Conservation (phyloP, 2,329 filamentous ascomycete species). For the Claviceps spartinae region DNA sequence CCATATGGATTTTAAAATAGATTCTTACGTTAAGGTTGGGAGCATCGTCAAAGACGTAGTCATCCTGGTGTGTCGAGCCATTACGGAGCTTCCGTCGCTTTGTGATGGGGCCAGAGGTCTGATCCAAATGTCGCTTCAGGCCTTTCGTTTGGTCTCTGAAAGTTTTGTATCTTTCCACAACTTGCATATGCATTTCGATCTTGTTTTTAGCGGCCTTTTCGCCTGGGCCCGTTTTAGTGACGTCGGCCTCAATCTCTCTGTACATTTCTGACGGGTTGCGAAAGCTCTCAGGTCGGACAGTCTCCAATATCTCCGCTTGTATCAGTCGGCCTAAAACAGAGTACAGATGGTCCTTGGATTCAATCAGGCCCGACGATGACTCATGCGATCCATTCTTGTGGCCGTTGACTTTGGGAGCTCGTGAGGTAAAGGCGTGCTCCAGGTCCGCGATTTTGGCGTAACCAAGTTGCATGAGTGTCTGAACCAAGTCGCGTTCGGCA, state of each 20-base stretch:
- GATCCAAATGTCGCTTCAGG: conserved; percentile 38
- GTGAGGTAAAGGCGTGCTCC: conserved; percentile 43
- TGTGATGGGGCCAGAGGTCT: conserved; percentile 22
- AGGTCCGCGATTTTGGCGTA: conserved; percentile 62
- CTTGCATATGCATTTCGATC: conserved; percentile 42
- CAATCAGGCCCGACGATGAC: conserved; percentile 22
- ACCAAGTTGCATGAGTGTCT: conserved; percentile 62
- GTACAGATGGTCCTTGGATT: conserved; percentile 35
- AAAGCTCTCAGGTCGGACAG: conserved; percentile 43
- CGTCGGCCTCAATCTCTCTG: conserved; percentile 48
- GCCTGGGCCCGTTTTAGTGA: conserved; percentile 34
- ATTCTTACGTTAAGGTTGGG: conserved; percentile 39
- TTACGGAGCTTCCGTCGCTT: conserved; percentile 45
- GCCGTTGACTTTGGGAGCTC: conserved; percentile 22
- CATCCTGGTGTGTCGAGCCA: conserved; percentile 21
- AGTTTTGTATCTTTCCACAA: conserved; percentile 39
- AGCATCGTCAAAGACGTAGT: conserved; percentile 22
- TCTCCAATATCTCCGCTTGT: conserved; percentile 53
- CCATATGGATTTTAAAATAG: not conserved
- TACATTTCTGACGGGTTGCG: conserved; percentile 47
- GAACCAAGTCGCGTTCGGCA: conserved; percentile 60
- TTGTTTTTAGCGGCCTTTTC: conserved; percentile 47
- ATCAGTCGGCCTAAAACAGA: conserved; percentile 41
- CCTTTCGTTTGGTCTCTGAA: conserved; percentile 38
- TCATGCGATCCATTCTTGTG: conserved; percentile 21